Evolutionary conservation across 305 asterid species (phyloP).

Genomic region (Salvia sclarea): DNA sequence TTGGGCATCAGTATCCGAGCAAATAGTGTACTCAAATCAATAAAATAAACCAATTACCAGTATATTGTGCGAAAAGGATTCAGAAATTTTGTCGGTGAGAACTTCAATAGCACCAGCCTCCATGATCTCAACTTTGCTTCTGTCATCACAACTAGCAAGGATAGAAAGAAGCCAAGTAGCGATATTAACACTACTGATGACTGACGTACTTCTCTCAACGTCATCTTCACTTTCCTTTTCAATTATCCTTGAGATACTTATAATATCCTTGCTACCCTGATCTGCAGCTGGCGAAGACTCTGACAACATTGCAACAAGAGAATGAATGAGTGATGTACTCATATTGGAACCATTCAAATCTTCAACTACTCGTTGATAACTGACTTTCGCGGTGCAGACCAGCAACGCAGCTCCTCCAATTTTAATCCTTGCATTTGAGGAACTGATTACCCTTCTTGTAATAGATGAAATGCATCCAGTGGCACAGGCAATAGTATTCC

Average conservation of each 20-base stretch:
- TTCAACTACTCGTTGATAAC: conserved; percentile 75
- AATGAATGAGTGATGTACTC: conserved; percentile 67
- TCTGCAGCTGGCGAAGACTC: conserved; percentile 58
- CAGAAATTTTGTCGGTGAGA: conserved; percentile 80
- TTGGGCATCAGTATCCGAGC: conserved; percentile 18
- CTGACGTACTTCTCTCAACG: conserved; percentile 61
- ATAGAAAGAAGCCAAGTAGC: conserved; percentile 91
- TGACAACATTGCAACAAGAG: conserved; percentile 79
- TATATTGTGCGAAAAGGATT: conserved; percentile 59
- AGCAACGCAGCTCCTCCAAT: conserved; percentile 97
- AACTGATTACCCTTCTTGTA: conserved; percentile 70
- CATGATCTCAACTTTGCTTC: conserved; percentile 73
- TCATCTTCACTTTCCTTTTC: conserved; percentile 52
- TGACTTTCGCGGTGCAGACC: conserved; percentile 77
- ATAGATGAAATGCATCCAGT: conserved; percentile 78
- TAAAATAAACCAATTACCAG: conserved; percentile 52
- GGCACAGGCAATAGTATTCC: conserved; percentile 64
- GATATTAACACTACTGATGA: conserved; percentile 71
- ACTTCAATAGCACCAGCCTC: conserved; percentile 96
- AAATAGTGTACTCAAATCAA: conserved; percentile 2
- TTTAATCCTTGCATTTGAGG: conserved; percentile 63
- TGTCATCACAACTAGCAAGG: conserved; percentile 78
- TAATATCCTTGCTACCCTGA: conserved; percentile 51
- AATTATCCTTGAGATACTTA: conserved; percentile 63
- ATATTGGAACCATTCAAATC: conserved; percentile 67